These are phyloP conservation scores for Saccharomycopsis crataegensis DNA, from an alignment of 1,139 yeast species.

Conservation along the genomic window DNA sequence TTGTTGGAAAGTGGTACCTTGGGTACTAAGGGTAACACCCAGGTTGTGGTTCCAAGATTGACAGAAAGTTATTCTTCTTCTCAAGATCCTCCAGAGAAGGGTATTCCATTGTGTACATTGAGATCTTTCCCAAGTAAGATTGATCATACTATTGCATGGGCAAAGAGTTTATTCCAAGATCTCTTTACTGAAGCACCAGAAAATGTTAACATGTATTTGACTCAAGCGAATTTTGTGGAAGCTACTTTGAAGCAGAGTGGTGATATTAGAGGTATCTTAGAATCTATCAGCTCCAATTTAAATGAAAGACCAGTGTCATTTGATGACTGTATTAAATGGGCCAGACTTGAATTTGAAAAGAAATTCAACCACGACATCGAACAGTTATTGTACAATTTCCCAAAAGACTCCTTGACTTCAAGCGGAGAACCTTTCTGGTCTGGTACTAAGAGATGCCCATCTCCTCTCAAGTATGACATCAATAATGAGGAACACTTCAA, in stretches of 20 bases:
- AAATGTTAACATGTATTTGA: slow-evolving; percentile 81
- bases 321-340: slow-evolving; percentile 95
- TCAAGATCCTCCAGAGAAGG: slow-evolving; percentile 97
- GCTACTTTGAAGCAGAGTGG: slow-evolving; percentile 74
- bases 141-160: slow-evolving; percentile 99
- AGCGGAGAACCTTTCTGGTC: slow-evolving; percentile 96
- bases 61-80: slow-evolving; percentile 95
- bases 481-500: slow-evolving; percentile 70
- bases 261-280: slow-evolving; percentile 81
- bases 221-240: slow-evolving; percentile 91
- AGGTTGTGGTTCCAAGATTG: slow-evolving; percentile 84
- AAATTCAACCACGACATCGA: slow-evolving; percentile 79
- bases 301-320: slow-evolving; percentile 79
- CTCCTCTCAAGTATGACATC: slow-evolving; percentile 69
- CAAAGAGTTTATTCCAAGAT: slow-evolving; percentile 92
- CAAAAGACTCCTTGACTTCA: slow-evolving; percentile 85
- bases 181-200: slow-evolving; percentile 86
- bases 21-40: slow-evolving; percentile 98
- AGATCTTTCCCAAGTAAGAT: slow-evolving; percentile 97
- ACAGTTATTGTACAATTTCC: slow-evolving; percentile 89
- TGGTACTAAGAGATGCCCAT: slow-evolving; percentile 96
- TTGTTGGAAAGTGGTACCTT: slow-evolving; percentile 93
- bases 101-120: slow-evolving; percentile 93
- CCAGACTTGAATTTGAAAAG: slow-evolving; percentile 78
- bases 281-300: slow-evolving; percentile 66